Percentiles rank a stretch among this genome's conserved stretches.
Evolutionary conservation across 2,329 filamentous ascomycete genomes (phyloP).

Genomic region (Colletotrichum tofieldiae): DNA sequence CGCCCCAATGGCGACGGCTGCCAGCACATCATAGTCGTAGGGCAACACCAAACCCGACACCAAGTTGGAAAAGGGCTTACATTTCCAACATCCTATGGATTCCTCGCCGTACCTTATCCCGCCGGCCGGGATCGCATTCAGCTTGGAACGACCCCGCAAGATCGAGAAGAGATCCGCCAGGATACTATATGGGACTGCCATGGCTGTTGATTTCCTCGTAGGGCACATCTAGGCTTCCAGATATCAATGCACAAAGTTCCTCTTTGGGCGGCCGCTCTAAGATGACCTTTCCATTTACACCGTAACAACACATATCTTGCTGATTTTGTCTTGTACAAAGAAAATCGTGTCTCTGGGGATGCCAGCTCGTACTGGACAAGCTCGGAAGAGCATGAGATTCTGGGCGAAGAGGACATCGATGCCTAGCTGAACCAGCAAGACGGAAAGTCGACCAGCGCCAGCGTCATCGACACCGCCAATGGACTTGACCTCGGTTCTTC

Average conservation of each 20-base stretch:
- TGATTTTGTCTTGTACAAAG: too few relatives aligned
- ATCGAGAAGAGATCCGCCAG: not conserved
- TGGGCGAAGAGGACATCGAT: not conserved
- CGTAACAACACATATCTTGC: too few relatives aligned
- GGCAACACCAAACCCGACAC: not conserved
- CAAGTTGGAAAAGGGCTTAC: slow-evolving; percentile 4
- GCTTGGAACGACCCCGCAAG: not conserved
- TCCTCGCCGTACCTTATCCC: not conserved
- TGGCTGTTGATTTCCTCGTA: too few relatives aligned
- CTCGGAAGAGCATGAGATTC: not conserved
- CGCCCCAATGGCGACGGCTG: not conserved
- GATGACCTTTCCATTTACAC: too few relatives aligned
- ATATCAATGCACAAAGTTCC: too few relatives aligned
- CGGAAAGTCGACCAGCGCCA: not conserved
- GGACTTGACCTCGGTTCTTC: not conserved
- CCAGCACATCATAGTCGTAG: not conserved
- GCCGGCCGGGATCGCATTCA: not conserved
- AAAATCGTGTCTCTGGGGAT: too few relatives aligned
- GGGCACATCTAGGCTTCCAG: too few relatives aligned
- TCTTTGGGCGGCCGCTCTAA: too few relatives aligned
- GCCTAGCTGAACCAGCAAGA: slow-evolving; percentile 6
- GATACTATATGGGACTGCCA: too few relatives aligned
- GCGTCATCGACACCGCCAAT: not conserved
- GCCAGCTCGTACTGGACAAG: too few relatives aligned
- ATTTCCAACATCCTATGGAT: slow-evolving; percentile 11